Base-by-base conservation (phyloP, 2,329 filamentous ascomycete species). In the Microdochium paspali region DNA sequence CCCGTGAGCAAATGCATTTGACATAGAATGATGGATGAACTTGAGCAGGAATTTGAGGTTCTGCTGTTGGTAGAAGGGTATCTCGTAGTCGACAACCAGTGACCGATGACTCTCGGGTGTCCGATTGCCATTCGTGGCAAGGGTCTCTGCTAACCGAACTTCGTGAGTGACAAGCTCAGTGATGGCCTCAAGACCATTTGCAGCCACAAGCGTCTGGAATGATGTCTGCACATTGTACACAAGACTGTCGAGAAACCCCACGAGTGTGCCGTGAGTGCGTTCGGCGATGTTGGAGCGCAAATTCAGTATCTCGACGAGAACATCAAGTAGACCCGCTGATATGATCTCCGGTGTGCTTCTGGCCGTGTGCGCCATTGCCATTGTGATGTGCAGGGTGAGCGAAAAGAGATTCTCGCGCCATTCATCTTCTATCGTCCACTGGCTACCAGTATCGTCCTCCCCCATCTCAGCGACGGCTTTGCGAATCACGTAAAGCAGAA, bases 1-100 rank as follows among this genome's bases (percentile, higher is more conserved):
- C 47, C 87, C 77, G 52, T 75, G 78, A 31, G 72, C 72, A 53
- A 76, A 81, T 63, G 71, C 84, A 76, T 76, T 94, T 65, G 68
- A 85, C 84, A 97, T 95, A 69, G 97, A 85, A 62, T 97, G 90
- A 56, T 95, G 90, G 52, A 95, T 85, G 61, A 97, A 95, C 64
- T 95, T 96, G 65, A 98, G 85, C 42, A 96, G 73, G 81, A 88
- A 94, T 59, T 94, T 90, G 25, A 98, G 74, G 18, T 89, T 91
- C 63, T 95, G 89, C 62, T 97, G 93, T 56, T 95, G 86, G 62
- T 90, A 89, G 63, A 89, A 96, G 0, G 90, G 89, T 46, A 97
- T 90, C 58, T 89, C 79, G 62, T 96, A 99, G 66, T 99, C 94
- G 42, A 94, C 89, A 24, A 86, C 78, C 48, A 85, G 83, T 10